Evolutionary conservation across 1,284 basidiomycete genomes (phyloP), one percentile per base, ranked within the genome.

Genomic region (Sparassis latifolia): DNA sequence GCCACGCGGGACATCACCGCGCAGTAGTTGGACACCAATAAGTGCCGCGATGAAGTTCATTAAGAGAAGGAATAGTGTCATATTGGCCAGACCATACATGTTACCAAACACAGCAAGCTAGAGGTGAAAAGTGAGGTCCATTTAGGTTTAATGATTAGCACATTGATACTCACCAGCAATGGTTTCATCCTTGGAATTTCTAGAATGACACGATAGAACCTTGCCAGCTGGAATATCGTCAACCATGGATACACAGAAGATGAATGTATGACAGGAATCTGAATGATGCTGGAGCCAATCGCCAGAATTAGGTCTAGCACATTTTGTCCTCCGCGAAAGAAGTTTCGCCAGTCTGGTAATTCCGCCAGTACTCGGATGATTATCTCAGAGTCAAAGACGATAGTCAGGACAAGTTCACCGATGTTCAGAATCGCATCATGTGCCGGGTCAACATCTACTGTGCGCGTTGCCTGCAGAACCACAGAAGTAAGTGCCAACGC

Each of bases 151-250:
- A 43, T 44, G 51, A 29, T 27, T 12, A 45, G 47, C 50, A 48
- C 33, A 48, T 12, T 27, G 20, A 27, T 57, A 56, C 82, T 52
- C 55, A 91, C 88, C 68, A 93, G 66, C 44, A 92, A 69, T 3
- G 84, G 83, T 53, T 80, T 82, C 89, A 94, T 94, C 50, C 90
- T 76, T 2, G 93, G 93, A 10, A 96, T 79, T 42, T 86, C 88
- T 42, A 97, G 67, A 60, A 98, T 95, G 33, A 98, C 92, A 1
- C 96, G 79, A 67, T 99, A 98, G 73, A 97, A 98, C 56, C 96
- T 77, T 54, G 79, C 76, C 4, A 98, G 73, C 64, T 95, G 91
- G 61, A 98, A 91, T 40, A 90, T 79, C 2, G 92, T 97, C 57
- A 98, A 78, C 96, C 96, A 99, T 0, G 86, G 79, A 62, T 97